Base-by-base conservation (phyloP, 2,329 filamentous ascomycete species). In the Fusarium cyanostomum region DNA sequence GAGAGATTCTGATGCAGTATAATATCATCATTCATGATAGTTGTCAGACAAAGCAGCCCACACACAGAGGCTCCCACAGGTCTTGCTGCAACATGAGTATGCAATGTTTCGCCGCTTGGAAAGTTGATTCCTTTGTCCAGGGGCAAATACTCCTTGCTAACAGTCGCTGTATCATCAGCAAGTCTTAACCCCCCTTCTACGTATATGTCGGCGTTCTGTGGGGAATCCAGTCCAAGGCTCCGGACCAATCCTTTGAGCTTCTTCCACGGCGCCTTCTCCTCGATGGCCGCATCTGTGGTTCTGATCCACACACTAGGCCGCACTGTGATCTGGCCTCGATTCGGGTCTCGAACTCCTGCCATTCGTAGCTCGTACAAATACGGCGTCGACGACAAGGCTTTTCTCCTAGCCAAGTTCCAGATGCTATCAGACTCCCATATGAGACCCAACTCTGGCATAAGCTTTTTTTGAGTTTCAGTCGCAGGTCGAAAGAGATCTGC, bases 291-390 rank as follows among this genome's bases (percentile, higher is more conserved):
- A 26, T 53, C 24, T 1, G 42, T 53, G 2, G 26, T 53, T 39
- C 51, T 38, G 7, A 53, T 53, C 51, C 51, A 53, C 8, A 53
- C 7, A 16, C 41, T 53, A 1, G 51, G 41, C 6, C 5, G 26
- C 0, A 46, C 2, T 4, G 21, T n/a, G 7, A 53, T 11, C 5
- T 28, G 26, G 7, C 28, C 1, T 1, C 24, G 12, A 7, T 8
- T 6, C 1, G 12, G 6, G 5, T 18, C 13, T 3, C 34, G 51
- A 7, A 2, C 12, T 18, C 51, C 51, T 5, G 42, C 38, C 41
- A 52, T 33, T 10, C 49, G 49, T 28, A 52, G 21, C n/a, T 52
- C 38, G 8, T 24, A 21, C 2, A 13, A n/a, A 3, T 15, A 46
- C 3, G 42, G 51, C 0, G 27, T 27, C 15, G 51, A 27, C 1